Base-by-base conservation (phyloP, 1,284 basidiomycete species). In the Phenoliferia sp. region DNA sequence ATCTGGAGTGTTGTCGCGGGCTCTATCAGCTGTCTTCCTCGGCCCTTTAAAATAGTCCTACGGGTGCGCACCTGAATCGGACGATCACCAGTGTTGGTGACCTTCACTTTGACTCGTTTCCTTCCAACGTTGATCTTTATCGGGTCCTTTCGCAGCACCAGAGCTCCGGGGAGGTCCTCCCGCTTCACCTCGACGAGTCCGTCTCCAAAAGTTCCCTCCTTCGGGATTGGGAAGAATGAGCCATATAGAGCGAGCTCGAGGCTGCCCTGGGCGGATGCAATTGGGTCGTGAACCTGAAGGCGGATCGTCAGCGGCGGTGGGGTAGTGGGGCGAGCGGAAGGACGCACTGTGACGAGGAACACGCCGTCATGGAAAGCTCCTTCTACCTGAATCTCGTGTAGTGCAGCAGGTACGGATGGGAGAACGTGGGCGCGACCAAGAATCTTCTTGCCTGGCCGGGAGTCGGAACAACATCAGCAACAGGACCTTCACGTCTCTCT, bases 71-170 rank as follows among this genome's bases (percentile, higher is more conserved):
- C 90, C 83, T 98, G 95, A 66, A 99, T 88, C 4, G 95, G 95
- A 31, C 95, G 84, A 78, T 98, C 95, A 0, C 95, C 94, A 50
- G 87, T 90, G 80, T 99, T 99, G 36, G 88, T 91, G 50, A 99
- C 93, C 48, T 84, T 83, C 61, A 99, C 79, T 68, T 81, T 81
- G 69, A 94, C 82, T 31, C 90, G 84, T 67, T 87, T 81, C 32
- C 92, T 82, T 1, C 86, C 87, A 52, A 83, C 80, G 76, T 94
- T 96, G 72, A 99, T 85, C 17, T 84, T 76, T 71, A 99, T 91
- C 34, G 83, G 81, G 33, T 87, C 84, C 65, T 87, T 84, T 63
- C 82, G 82, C 52, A 87, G 84, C 19, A 94, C 84, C 61, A 95
- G 80, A 1, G 73, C 74, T 2, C 73, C 77, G 3, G 70, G 61